Percentiles rank a stretch among this genome's conserved stretches.
phyloP scores from a whole-genome alignment of 1,139 yeast genomes.

The Spathaspora sp. region DNA sequence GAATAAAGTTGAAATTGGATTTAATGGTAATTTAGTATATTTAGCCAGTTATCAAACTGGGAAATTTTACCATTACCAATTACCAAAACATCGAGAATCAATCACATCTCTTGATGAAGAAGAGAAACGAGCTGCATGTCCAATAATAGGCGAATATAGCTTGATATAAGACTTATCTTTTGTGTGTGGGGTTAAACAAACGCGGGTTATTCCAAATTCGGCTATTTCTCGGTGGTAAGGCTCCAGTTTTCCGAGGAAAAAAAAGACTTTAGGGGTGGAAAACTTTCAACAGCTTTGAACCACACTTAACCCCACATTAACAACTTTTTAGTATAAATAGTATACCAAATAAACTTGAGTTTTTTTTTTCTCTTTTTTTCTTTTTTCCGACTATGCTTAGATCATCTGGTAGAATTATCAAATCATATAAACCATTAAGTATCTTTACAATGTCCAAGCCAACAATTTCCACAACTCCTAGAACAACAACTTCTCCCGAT shows the following conservation, averaged over 20 bases:
- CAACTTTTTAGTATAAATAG: neutral
- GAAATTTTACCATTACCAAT: conserved; percentile 38
- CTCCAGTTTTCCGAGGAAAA: conserved; percentile 6
- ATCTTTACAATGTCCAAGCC: conserved; percentile 9
- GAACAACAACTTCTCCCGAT: conserved; percentile 1
- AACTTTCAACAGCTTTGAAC: neutral
- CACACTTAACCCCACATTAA: neutral
- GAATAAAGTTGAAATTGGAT: conserved; percentile 38
- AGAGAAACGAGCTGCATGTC: conserved; percentile 32
- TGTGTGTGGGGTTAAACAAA: neutral
- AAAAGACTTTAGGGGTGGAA: neutral
- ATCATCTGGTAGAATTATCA: conserved; percentile 4
- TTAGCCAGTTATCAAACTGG: conserved; percentile 44
- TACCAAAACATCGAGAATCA: conserved; percentile 21
- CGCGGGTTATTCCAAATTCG: neutral
- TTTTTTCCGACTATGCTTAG: conserved; percentile 9
- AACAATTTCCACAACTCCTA: conserved; percentile 1
- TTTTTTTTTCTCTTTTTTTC: conserved; percentile 4
- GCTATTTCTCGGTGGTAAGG: no score
- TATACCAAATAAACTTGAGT: neutral
- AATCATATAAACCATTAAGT: conserved; percentile 3
- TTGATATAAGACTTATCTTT: conserved; percentile 11
- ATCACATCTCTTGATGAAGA: conserved; percentile 15
- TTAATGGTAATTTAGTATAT: conserved; percentile 31
- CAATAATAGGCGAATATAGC: conserved; percentile 25